These are phyloP conservation scores for Kentomonas sorsogonicus DNA, from an alignment of 208 protist genomes.

Conservation along the genomic window DNA sequence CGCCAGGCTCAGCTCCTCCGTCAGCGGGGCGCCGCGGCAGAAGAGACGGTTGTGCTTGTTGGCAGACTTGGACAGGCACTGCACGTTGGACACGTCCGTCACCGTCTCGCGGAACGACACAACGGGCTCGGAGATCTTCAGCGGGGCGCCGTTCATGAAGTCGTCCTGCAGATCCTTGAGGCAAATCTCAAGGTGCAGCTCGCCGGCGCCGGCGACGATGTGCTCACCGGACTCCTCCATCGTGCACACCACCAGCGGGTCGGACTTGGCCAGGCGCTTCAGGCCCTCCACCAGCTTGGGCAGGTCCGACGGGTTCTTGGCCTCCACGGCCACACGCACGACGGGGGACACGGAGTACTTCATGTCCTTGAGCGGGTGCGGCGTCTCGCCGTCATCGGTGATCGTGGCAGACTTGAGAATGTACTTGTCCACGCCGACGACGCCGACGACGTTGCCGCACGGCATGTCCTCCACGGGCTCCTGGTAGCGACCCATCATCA, in stretches of 20 bases:
- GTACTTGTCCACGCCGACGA: conserved; percentile 99
- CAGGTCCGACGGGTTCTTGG: conserved; percentile 96
- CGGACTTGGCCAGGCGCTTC: conserved; percentile 96
- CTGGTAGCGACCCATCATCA: conserved; percentile 91
- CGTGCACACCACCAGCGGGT: conserved; percentile 93
- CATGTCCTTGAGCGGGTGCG: conserved; percentile 89
- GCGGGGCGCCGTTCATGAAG: conserved; percentile 90
- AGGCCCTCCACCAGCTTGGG: conserved; percentile 98
- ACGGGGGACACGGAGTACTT: conserved; percentile 99
- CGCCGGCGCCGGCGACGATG: conserved; percentile 98
- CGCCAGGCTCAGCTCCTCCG: conserved; percentile 88
- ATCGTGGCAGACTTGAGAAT: conserved; percentile 98
- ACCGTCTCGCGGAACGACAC: conserved; percentile 99
- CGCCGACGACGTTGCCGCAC: conserved; percentile 97
- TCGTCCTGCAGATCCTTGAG: conserved; percentile 99
- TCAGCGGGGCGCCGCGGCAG: conserved; percentile 90
- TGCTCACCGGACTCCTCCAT: conserved; percentile 98
- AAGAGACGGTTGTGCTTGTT: conserved; percentile 99
- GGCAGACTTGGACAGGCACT: conserved; percentile 76
- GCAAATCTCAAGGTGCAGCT: conserved; percentile 99
- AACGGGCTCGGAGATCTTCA: conserved; percentile 96
- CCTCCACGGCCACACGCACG: conserved; percentile 97
- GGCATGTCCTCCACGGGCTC: conserved; percentile 96
- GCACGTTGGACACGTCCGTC: conserved; percentile 91
- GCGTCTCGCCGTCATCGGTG: conserved; percentile 76